Evolutionary conservation across 345 rosid species (phyloP).

Genomic region (Citrus medica): DNA sequence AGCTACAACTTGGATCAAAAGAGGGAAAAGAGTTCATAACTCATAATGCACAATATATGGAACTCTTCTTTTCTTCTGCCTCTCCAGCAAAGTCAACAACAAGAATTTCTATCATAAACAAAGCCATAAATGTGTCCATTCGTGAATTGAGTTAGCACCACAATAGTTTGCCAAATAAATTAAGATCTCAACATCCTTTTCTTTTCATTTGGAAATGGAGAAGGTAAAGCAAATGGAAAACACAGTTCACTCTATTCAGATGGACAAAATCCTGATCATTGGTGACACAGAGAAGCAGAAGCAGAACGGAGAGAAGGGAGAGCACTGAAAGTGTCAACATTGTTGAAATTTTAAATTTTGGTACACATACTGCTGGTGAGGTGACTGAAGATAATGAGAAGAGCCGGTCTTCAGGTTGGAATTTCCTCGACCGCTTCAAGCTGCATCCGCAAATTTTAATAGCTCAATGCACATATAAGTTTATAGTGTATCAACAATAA

Average conservation of each 20-base stretch:
- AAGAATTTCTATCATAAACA: not conserved
- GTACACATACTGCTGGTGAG: slow-evolving; percentile 77
- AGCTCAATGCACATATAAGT: not conserved
- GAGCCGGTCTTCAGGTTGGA: slow-evolving; percentile 94
- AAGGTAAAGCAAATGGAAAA: not conserved
- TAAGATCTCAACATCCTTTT: not conserved
- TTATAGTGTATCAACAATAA: not conserved
- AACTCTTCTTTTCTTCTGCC: not conserved
- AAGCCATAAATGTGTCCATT: not conserved
- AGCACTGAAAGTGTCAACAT: not conserved
- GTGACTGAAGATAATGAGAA: slow-evolving; percentile 92
- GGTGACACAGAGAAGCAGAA: not conserved
- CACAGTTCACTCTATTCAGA: not conserved
- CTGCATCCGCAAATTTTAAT: slow-evolving; percentile 35
- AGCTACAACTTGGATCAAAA: not conserved
- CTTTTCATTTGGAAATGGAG: not conserved
- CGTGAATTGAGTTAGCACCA: not conserved
- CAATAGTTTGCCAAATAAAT: not conserved
- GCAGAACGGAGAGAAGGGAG: not conserved
- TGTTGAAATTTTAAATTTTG: not conserved
- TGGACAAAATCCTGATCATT: not conserved
- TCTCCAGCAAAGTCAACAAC: not conserved
- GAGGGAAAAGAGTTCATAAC: not conserved
- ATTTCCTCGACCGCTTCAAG: slow-evolving; percentile 92
- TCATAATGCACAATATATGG: not conserved